These are phyloP conservation scores for Dryas alaskensis DNA, from an alignment of 306 rosid genomes.

Conservation along the genomic window DNA sequence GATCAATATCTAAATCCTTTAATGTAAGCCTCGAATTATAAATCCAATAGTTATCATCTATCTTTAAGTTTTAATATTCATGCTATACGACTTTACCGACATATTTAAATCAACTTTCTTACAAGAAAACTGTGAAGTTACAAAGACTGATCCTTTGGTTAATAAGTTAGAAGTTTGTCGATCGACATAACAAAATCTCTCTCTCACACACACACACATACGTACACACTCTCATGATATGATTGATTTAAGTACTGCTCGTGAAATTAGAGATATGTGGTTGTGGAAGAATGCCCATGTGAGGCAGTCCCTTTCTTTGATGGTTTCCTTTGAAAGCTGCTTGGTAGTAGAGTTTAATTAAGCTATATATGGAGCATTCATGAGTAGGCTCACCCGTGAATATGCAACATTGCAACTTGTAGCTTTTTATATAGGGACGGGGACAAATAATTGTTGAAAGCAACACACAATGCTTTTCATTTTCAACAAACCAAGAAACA, in stretches of 20 bases:
- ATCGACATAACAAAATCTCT: neutral
- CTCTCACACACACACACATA: neutral
- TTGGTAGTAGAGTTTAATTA: neutral
- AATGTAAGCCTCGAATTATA: no score
- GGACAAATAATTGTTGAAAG: neutral
- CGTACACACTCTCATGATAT: neutral
- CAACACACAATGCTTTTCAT: neutral
- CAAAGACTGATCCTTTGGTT: neutral
- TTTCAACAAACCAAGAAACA: neutral
- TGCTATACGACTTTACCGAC: neutral
- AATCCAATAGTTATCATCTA: no score
- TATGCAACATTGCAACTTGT: constrained; percentile 30
- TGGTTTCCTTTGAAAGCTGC: neutral
- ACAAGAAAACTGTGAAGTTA: constrained; percentile 6
- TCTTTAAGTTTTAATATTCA: no score
- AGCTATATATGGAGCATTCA: constrained; percentile 5
- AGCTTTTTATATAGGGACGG: neutral
- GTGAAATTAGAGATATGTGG: constrained; percentile 42
- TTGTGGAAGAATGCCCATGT: constrained; percentile 22
- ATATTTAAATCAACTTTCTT: neutral
- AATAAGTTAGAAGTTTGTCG: neutral
- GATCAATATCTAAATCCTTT: no score
- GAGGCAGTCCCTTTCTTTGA: constrained; percentile 26
- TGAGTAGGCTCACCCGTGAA: constrained; percentile 46
- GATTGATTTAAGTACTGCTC: constrained; percentile 29